Evolutionary conservation across 768 basidiomycete genomes (phyloP).

Genomic region (Amanita exitialis): DNA sequence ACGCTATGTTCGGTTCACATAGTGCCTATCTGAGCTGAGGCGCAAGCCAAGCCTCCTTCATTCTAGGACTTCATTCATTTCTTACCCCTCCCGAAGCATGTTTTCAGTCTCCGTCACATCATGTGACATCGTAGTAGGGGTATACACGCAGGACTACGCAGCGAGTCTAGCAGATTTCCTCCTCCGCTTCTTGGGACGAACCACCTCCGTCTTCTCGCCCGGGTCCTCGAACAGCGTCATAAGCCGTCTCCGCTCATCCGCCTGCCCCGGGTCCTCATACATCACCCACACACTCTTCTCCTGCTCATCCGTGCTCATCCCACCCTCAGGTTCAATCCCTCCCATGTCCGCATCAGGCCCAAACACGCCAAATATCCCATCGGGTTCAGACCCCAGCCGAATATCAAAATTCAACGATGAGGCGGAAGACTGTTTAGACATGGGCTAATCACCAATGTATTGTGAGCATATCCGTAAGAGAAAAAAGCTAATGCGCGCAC

Average conservation of each 20-base stretch:
- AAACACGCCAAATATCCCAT: constrained; percentile 13
- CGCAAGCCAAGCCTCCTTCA: no score
- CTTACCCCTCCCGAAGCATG: no score
- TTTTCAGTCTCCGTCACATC: no score
- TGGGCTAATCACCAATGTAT: constrained; percentile 16
- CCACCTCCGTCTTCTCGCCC: neutral
- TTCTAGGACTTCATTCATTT: no score
- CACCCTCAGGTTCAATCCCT: neutral
- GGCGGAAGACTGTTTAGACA: constrained; percentile 28
- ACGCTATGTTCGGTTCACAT: no score
- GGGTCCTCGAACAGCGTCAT: constrained; percentile 39
- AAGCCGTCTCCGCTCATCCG: constrained; percentile 45
- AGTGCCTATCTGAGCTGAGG: no score
- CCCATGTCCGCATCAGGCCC: constrained; percentile 16
- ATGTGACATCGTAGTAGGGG: no score
- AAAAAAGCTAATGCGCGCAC: constrained; percentile 8
- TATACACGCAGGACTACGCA: no score
- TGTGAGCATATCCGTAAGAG: neutral
- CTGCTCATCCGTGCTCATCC: constrained; percentile 9
- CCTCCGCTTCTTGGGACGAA: neutral
- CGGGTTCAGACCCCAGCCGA: constrained; percentile 10
- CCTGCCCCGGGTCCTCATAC: constrained; percentile 62
- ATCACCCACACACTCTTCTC: constrained; percentile 47
- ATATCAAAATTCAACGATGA: constrained; percentile 14
- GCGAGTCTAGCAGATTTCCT: constrained; percentile 1